These are phyloP conservation scores for Fomitopsis pulvina DNA, from an alignment of 768 basidiomycete genomes.

Conservation along the genomic window DNA sequence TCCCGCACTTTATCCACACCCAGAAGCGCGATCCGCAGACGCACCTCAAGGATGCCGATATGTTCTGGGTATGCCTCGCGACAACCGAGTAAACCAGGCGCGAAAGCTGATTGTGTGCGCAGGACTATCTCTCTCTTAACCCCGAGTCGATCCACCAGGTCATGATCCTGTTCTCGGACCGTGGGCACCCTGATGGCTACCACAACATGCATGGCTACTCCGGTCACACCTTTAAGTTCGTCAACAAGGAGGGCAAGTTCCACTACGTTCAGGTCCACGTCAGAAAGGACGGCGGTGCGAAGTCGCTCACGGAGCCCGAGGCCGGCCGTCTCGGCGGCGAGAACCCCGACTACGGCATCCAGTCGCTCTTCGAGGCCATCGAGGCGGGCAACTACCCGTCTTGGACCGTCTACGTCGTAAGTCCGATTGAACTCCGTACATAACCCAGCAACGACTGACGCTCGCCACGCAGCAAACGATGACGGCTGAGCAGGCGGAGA, in stretches of 20 bases:
- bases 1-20: conserved; percentile 93
- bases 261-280: conserved; percentile 86
- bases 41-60: conserved; percentile 81
- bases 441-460: neutral
- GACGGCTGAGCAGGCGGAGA: conserved; percentile 87
- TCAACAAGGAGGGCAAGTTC: conserved; percentile 78
- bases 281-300: conserved; percentile 74
- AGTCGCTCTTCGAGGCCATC: conserved; percentile 76
- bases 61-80: conserved; percentile 62
- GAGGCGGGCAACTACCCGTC: conserved; percentile 74
- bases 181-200: conserved; percentile 88
- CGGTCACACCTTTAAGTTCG: conserved; percentile 86
- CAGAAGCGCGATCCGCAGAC: conserved; percentile 91
- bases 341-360: conserved; percentile 82
- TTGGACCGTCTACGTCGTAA: conserved; percentile 83
- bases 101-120: conserved; percentile 22
- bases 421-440: conserved; percentile 19
- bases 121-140: conserved; percentile 88
- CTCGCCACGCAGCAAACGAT: conserved; percentile 68
- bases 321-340: conserved; percentile 62
- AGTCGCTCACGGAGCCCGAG: conserved; percentile 66
- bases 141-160: conserved; percentile 87
- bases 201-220: conserved; percentile 89
- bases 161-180: conserved; percentile 91
- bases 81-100: neutral